Percentiles rank a stretch among this genome's conserved stretches.
Evolutionary conservation across 2,329 filamentous ascomycete genomes (phyloP).

Genomic region (Rhynchosporium graminicola): DNA sequence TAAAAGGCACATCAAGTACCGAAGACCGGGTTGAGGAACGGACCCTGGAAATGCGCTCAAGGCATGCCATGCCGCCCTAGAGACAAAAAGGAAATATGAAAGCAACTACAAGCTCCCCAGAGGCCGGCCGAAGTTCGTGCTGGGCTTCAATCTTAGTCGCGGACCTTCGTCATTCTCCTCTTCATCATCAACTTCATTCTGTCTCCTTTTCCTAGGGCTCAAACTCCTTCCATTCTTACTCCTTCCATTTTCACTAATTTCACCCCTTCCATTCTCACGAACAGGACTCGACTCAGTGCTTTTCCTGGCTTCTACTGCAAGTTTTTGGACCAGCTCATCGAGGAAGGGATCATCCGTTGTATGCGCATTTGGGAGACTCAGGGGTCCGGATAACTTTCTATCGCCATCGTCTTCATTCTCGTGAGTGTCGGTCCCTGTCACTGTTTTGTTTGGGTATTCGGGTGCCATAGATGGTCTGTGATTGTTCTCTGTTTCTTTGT

Average conservation of each 20-base stretch:
- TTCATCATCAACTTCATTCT: slow-evolving; percentile 18
- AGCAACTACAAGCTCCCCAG: slow-evolving; percentile 32
- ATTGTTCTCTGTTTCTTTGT: slow-evolving; percentile 7
- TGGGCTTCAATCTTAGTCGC: slow-evolving; percentile 33
- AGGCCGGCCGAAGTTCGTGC: slow-evolving; percentile 37
- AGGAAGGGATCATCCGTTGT: slow-evolving; percentile 34
- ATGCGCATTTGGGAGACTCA: slow-evolving; percentile 33
- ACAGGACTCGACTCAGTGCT: slow-evolving; percentile 24
- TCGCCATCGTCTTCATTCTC: slow-evolving; percentile 26
- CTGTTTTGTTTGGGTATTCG: not conserved
- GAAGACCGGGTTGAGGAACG: not conserved
- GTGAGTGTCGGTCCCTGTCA: too few species aligned
- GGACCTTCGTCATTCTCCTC: slow-evolving; percentile 34
- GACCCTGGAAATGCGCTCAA: not conserved
- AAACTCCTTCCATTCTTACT: not conserved
- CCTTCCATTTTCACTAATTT: not conserved
- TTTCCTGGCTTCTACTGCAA: slow-evolving; percentile 32
- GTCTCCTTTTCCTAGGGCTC: slow-evolving; percentile 4
- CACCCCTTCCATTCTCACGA: too few species aligned
- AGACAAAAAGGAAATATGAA: not conserved
- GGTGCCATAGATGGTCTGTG: slow-evolving; percentile 19
- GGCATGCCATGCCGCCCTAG: not conserved
- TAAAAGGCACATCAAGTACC: not conserved
- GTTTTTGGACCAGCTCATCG: slow-evolving; percentile 30
- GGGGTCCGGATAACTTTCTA: slow-evolving; percentile 31